A percentile compares a stretch with the other conserved stretches of the same genome.
Conservation (phyloP, 2,329 filamentous ascomycete species). For the Epicoccum sorghinum region DNA sequence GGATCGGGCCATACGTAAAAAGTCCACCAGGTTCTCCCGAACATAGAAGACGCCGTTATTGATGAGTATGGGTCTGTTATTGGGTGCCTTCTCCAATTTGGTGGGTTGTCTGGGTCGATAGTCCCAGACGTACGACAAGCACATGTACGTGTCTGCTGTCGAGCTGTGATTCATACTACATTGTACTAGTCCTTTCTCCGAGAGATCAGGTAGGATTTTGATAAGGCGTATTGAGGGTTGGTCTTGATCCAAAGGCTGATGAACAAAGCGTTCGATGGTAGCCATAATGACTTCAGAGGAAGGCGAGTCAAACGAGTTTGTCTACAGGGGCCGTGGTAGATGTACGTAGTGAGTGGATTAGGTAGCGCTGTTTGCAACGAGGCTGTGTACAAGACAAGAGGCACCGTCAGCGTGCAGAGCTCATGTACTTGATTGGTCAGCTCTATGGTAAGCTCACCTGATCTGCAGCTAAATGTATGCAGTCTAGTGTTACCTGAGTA, state of each 20-base stretch:
- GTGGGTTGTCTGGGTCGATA: not conserved
- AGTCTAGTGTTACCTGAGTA: too few relatives aligned
- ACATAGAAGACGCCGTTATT: not conserved
- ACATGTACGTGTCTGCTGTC: not conserved
- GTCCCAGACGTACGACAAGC: constrained; percentile 1
- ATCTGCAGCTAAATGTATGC: too few relatives aligned
- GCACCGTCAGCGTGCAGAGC: too few relatives aligned
- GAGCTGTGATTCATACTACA: not conserved
- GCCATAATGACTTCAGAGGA: too few relatives aligned
- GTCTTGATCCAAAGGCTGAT: not conserved
- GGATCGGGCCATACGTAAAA: not conserved
- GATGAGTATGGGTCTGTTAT: not conserved
- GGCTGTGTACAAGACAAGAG: too few relatives aligned
- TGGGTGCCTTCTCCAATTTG: not conserved
- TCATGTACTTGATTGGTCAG: too few relatives aligned
- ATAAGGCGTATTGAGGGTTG: not conserved
- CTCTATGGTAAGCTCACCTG: too few relatives aligned
- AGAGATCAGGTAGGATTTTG: not conserved
- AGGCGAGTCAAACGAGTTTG: too few relatives aligned
- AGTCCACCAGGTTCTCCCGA: not conserved
- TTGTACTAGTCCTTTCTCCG: not conserved
- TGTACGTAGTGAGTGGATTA: too few relatives aligned
- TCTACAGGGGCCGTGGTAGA: too few relatives aligned
- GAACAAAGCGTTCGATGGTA: too few relatives aligned
- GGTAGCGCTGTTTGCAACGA: too few relatives aligned